Evolutionary conservation across 768 basidiomycete genomes (phyloP).

Genomic region (Pisolithus albus): DNA sequence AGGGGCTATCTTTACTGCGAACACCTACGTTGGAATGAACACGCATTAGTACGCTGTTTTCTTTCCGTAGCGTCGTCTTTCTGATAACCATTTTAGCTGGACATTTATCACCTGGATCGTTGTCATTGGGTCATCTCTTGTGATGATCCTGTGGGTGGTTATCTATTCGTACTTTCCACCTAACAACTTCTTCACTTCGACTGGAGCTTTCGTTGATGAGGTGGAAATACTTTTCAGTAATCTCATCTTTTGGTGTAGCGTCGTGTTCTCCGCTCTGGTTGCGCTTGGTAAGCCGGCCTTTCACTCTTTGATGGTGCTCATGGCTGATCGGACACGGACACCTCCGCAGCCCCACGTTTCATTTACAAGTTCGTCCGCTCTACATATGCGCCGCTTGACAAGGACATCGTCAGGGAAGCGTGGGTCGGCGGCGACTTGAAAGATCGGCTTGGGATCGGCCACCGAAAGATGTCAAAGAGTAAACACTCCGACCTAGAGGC

Average conservation of each 20-base stretch:
- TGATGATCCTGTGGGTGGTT: conserved; percentile 83
- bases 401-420: conserved; percentile 87
- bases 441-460: conserved; percentile 67
- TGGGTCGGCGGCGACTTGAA: conserved; percentile 83
- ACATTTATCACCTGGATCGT: conserved; percentile 80
- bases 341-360: conserved; percentile 68
- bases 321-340: conserved; percentile 4
- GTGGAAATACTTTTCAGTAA: conserved; percentile 68
- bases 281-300: conserved; percentile 53
- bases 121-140: conserved; percentile 69
- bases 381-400: conserved; percentile 76
- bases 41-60: conserved; percentile 70
- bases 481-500: conserved; percentile 44
- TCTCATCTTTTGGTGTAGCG: conserved; percentile 77
- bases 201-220: conserved; percentile 66
- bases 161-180: conserved; percentile 79
- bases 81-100: conserved; percentile 48
- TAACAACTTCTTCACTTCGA: conserved; percentile 65
- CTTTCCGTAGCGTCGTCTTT: neutral
- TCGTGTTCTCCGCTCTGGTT: conserved; percentile 60
- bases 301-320: conserved; percentile 5
- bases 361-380: conserved; percentile 64
- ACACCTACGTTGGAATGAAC: conserved; percentile 84
- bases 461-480: conserved; percentile 48
- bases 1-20: conserved; percentile 82